Evolutionary conservation across 2,329 filamentous ascomycete species (phyloP).

Genomic region (Chaetothyriales sp.): DNA sequence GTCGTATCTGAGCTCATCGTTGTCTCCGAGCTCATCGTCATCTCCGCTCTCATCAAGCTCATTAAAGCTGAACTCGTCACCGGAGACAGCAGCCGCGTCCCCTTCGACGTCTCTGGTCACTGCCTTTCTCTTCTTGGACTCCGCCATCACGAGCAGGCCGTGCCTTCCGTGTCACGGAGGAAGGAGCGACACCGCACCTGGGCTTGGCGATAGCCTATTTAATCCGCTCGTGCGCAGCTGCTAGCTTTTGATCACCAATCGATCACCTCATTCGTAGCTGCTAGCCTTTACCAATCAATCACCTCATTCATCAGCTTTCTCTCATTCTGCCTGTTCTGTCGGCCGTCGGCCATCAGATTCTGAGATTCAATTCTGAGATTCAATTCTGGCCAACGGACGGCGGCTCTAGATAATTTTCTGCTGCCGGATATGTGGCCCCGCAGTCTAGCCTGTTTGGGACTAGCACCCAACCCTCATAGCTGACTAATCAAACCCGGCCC

Average conservation of each 20-base stretch:
- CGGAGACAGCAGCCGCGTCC: constrained; percentile 40
- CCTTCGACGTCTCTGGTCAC: constrained; percentile 40
- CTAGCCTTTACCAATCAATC: too few relatives aligned
- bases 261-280: too few relatives aligned
- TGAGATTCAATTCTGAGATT: background rate
- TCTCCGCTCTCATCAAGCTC: constrained; percentile 31
- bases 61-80: constrained; percentile 43
- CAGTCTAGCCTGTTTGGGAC: background rate
- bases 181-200: too few relatives aligned
- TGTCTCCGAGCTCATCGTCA: constrained; percentile 26
- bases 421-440: background rate
- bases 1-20: constrained; percentile 18
- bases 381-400: too few relatives aligned
- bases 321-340: too few relatives aligned
- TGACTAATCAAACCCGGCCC: background rate
- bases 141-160: constrained; percentile 7
- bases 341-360: too few relatives aligned
- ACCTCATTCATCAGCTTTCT: too few relatives aligned
- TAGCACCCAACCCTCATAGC: too few relatives aligned
- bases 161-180: too few relatives aligned
- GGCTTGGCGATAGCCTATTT: too few relatives aligned
- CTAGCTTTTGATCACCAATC: too few relatives aligned
- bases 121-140: constrained; percentile 50
- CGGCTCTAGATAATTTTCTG: background rate
- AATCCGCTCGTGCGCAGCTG: too few relatives aligned